Percentiles rank a stretch among this genome's conserved stretches.
These are phyloP conservation scores for Rhizoclosmatium globosum DNA, from an alignment of 192 early-diverging fungal genomes.

Conservation along the genomic window DNA sequence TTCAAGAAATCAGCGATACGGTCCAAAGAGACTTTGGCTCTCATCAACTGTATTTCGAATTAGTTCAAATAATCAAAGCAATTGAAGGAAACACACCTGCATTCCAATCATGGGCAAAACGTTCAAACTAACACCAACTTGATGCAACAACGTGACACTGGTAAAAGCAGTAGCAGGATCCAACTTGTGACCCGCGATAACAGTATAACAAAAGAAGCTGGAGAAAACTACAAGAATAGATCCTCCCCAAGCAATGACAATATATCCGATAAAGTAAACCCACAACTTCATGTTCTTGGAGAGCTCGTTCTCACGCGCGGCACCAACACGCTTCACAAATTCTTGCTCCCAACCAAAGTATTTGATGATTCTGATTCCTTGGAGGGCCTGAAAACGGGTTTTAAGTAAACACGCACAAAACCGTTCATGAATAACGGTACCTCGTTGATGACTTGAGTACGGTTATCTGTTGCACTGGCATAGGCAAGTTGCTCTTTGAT, in stretches of 20 bases:
- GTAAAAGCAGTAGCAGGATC: constrained; percentile 55
- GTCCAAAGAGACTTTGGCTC: constrained; percentile 42
- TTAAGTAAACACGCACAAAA: neutral
- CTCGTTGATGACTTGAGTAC: constrained; percentile 87
- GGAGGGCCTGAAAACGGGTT: constrained; percentile 63
- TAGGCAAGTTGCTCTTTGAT: constrained; percentile 62
- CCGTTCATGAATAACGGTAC: constrained; percentile 53
- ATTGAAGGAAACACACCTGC: constrained; percentile 25
- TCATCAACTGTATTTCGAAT: constrained; percentile 24
- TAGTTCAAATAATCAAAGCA: constrained; percentile 3
- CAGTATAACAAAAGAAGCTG: constrained; percentile 65
- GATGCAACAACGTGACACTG: constrained; percentile 40
- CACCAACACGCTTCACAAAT: constrained; percentile 41
- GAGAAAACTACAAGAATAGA: constrained; percentile 63
- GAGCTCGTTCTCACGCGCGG: constrained; percentile 42
- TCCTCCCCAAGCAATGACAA: constrained; percentile 23
- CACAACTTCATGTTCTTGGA: constrained; percentile 1
- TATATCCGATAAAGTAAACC: constrained; percentile 28
- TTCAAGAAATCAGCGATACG: constrained; percentile 48
- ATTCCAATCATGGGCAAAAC: constrained; percentile 32
- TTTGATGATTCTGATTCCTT: constrained; percentile 96
- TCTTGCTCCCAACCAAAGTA: constrained; percentile 67
- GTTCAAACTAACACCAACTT: constrained; percentile 36
- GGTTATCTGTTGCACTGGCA: constrained; percentile 74
- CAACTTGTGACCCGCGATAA: constrained; percentile 40